Percentiles rank a stretch among this genome's conserved stretches.
Evolutionary conservation across 2,329 filamentous ascomycete genomes (phyloP).

Genomic region (Neonectria hederae): DNA sequence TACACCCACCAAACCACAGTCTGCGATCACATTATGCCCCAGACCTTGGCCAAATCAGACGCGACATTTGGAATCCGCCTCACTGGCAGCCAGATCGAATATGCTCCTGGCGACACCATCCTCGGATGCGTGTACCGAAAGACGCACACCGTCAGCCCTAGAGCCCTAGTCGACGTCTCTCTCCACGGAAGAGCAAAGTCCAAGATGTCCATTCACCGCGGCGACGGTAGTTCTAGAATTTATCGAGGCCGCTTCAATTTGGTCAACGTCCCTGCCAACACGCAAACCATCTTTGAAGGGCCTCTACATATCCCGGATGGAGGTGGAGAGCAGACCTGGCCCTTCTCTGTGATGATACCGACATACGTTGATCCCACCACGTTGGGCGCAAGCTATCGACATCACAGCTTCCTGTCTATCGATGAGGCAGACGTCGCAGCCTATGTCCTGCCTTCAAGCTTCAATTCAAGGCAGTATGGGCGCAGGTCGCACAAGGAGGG

Average conservation of each 20-base stretch:
- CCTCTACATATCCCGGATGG: slow-evolving; percentile 38
- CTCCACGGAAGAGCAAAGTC: slow-evolving; percentile 42
- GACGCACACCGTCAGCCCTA: slow-evolving; percentile 30
- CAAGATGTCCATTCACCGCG: slow-evolving; percentile 31
- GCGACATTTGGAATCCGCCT: slow-evolving; percentile 25
- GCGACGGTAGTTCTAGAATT: slow-evolving; percentile 17
- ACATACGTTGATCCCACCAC: slow-evolving; percentile 17
- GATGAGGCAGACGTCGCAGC: neutral
- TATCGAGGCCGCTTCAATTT: slow-evolving; percentile 42
- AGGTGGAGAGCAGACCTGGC: slow-evolving; percentile 35
- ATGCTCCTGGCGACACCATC: slow-evolving; percentile 41
- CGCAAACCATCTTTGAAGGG: slow-evolving; percentile 31
- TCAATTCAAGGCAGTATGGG: neutral
- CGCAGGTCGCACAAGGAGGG: neutral
- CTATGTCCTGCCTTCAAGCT: slow-evolving; percentile 15
- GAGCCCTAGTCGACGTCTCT: slow-evolving; percentile 32
- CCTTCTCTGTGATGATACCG: slow-evolving; percentile 44
- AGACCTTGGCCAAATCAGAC: neutral
- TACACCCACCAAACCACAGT: neutral
- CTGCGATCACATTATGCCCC: slow-evolving; percentile 9
- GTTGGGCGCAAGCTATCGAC: neutral
- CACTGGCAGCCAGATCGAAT: neutral
- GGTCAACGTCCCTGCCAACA: slow-evolving; percentile 19
- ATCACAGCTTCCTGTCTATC: slow-evolving; percentile 1
- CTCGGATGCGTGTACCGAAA: slow-evolving; percentile 39